Base-by-base conservation (phyloP, 2,329 filamentous ascomycete species). In the Trichoderma sp. region DNA sequence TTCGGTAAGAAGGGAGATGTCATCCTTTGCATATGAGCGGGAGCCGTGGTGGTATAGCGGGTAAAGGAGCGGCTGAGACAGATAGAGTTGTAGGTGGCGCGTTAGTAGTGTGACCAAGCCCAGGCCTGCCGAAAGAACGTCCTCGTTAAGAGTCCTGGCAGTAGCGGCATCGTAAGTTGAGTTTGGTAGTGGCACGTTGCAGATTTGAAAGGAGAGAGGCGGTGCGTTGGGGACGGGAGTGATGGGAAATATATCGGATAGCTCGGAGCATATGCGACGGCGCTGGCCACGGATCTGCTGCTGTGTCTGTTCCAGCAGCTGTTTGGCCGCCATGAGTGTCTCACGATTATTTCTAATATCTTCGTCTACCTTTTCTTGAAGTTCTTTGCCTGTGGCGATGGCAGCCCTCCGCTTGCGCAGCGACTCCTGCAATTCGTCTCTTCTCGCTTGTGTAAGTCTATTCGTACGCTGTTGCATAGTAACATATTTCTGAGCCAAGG, bases 251-350 rank as follows among this genome's bases (percentile, higher is more conserved):
- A 97, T 92, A 31, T 83, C 82, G 14, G 89, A 83, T 0, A 99
- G 83, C 72, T 97, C 94, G 73, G 96, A 90, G 78, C 93, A 94
- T 68, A 98, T 92, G 43, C 96, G 91, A 16, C 94, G 89, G 27
- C 94, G 88, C 79, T 98, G 96, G n/a, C 92, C 93, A 69, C 86
- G 88, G n/a, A 93, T 91, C 24, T 89, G 87, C 62, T 91, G 88
- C 53, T 84, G 84, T 0, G 87, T 89, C 59, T 85, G 80, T 4
- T 83, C 82, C 0, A 91, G 79, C 1, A 90, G 81, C 5, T 82
- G 79, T 43, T 84, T 83, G 14, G 88, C 89, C 0, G 86, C 81
- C 0, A 81, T 77, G 37, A 95, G 82, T 72, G 89, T 88, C 40
- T 86, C 82, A 59, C 83, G 81, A 8, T 88, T 90, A 72, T 89